Conservation (phyloP, 768 basidiomycete genomes). For the Hypholoma sublateritium region DNA sequence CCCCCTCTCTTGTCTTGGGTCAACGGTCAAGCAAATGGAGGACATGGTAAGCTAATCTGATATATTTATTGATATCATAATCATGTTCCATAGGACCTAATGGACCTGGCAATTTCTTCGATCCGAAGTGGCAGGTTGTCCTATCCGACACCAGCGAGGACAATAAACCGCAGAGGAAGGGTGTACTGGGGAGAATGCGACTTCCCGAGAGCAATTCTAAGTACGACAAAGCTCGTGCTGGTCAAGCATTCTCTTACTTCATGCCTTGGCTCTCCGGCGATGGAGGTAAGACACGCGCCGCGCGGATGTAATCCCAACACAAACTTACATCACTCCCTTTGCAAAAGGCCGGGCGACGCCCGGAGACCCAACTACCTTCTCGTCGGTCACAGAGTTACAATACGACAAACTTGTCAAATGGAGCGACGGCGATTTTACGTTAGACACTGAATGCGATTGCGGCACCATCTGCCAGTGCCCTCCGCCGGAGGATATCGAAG, state of each 20-base stretch:
- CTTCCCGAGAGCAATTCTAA: slow-evolving; percentile 14
- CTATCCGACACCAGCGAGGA: slow-evolving; percentile 3
- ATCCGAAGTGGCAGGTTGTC: slow-evolving; percentile 10
- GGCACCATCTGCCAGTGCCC: neutral
- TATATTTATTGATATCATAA: slow-evolving; percentile 2
- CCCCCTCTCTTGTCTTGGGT: slow-evolving; percentile 28
- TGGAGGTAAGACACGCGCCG: slow-evolving; percentile 11
- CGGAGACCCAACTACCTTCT: slow-evolving; percentile 17
- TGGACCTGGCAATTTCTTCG: slow-evolving; percentile 15
- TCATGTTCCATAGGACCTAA: slow-evolving; percentile 8
- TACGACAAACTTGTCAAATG: slow-evolving; percentile 28
- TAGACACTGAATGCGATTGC: slow-evolving; percentile 3
- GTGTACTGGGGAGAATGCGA: slow-evolving; percentile 13
- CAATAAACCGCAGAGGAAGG: slow-evolving; percentile 8
- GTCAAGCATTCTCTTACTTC: slow-evolving; percentile 21
- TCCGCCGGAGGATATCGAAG: slow-evolving; percentile 13
- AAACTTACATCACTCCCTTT: neutral
- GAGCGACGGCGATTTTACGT: slow-evolving; percentile 24
- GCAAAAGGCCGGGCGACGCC: slow-evolving; percentile 4
- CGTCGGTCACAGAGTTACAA: slow-evolving; percentile 28
- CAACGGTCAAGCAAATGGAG: slow-evolving; percentile 25
- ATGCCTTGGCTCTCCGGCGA: slow-evolving; percentile 35
- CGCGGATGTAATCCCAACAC: neutral
- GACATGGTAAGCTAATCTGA: slow-evolving; percentile 23
- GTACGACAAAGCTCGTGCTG: slow-evolving; percentile 13